Evolutionary conservation across 345 rosid species (phyloP), one percentile per base, ranked within the genome.

Genomic region (Mallotus nudiflorus): DNA sequence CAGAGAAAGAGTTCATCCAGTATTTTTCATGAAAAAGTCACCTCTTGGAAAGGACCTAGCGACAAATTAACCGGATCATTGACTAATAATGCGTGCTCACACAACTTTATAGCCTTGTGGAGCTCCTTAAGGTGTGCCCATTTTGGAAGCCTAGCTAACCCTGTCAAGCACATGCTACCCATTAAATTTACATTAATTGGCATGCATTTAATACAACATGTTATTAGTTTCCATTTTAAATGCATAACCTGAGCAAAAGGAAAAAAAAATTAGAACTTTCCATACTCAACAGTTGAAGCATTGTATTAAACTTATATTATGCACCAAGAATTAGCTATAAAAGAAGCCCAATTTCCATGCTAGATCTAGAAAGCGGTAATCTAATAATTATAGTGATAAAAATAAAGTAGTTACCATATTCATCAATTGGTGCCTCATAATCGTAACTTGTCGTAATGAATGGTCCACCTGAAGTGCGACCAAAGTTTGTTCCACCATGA

Each of bases 401-500:
- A n/a, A n/a, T n/a, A n/a, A n/a, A 59, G 37, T 50, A 63, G 83
- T 82, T 62, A 95, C 99, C 99, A 72, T 95, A 95, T 77, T 95
- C 99, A 84, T 95, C 99, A 48, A 95, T 89, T 0, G 99, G 99
- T 69, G 99, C 99, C 72, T 94, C 98, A 49, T 95, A 91, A 77
- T 95, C 99, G 80, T 95, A 95, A 80, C 97, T 91, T 58, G 97
- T 91, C 33, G 99, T 92, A 67, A 95, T 90, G 70, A 95, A 95
- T 28, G 97, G 97, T 69, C 97, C 97, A 46, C 97, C 97, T 64
- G 96, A 67, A 60, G 99, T 95, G 62, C 99, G 95, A 57, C 93
- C 97, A 69, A 95, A 95, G 72, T 95, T 95, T 16, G 99, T 95
- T 73, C 99, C 99, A 40, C 99, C 99, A 19, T 95, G 99, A 75